phyloP scores from a whole-genome alignment of 1,284 basidiomycete species.

The Exsudoporus floridanus region DNA sequence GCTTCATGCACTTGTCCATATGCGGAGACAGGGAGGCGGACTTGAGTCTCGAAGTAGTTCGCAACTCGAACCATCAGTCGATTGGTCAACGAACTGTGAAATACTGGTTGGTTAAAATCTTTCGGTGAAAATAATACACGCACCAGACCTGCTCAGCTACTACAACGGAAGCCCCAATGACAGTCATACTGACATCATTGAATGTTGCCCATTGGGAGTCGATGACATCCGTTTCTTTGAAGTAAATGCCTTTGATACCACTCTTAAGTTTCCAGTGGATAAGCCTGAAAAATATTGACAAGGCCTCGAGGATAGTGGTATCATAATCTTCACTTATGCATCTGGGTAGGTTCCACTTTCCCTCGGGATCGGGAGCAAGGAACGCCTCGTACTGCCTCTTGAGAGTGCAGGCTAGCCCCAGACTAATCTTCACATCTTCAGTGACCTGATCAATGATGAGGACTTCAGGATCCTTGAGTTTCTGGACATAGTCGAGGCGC shows the following conservation, averaged over 20 bases:
- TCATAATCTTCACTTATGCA: conserved; percentile 92
- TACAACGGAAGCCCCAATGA: conserved; percentile 85
- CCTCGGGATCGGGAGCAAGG: conserved; percentile 80
- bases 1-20: conserved; percentile 26
- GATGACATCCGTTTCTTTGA: conserved; percentile 96
- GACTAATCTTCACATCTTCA: conserved; percentile 89
- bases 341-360: conserved; percentile 86
- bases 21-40: conserved; percentile 65
- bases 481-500: conserved; percentile 87
- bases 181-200: conserved; percentile 88
- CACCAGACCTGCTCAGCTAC: conserved; percentile 96
- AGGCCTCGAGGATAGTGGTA: conserved; percentile 81
- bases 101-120: background rate
- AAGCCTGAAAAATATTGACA: conserved; percentile 91
- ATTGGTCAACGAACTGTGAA: conserved; percentile 76
- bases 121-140: conserved; percentile 21
- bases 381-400: conserved; percentile 94
- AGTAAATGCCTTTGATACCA: conserved; percentile 88
- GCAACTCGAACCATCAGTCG: conserved; percentile 88
- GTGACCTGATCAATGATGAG: conserved; percentile 95
- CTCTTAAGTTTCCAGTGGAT: conserved; percentile 96
- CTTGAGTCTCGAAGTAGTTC: conserved; percentile 92
- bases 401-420: conserved; percentile 91
- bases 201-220: conserved; percentile 97
- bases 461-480: conserved; percentile 85